phyloP scores from a whole-genome alignment of 345 rosid species.

The Crucihimalaya himalaica region DNA sequence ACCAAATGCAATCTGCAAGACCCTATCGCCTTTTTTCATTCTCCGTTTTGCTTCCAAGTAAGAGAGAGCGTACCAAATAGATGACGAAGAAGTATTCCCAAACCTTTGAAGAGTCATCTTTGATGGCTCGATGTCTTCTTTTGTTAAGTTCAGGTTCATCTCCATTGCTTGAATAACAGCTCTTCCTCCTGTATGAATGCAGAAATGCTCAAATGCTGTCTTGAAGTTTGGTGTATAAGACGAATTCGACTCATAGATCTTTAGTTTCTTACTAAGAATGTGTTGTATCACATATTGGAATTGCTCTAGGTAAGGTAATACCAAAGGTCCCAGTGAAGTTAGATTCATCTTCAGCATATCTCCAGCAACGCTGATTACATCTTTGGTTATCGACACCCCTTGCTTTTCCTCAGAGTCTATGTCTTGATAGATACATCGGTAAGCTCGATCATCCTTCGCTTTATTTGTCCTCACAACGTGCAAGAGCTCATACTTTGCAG shows the following conservation, averaged over 20 bases:
- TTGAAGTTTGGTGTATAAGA: constrained; percentile 57
- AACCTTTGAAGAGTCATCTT: constrained; percentile 63
- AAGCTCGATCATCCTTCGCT: constrained; percentile 53
- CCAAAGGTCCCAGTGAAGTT: constrained; percentile 50
- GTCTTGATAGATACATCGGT: constrained; percentile 56
- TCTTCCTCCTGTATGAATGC: constrained; percentile 66
- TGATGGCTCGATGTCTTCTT: constrained; percentile 59
- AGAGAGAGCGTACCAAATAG: constrained; percentile 58
- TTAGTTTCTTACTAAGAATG: constrained; percentile 44
- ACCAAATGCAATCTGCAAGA: constrained; percentile 72
- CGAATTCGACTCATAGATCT: constrained; percentile 30
- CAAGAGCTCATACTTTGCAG: constrained; percentile 52
- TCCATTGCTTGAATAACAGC: constrained; percentile 58
- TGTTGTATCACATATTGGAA: constrained; percentile 35
- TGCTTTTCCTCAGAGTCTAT: constrained; percentile 50
- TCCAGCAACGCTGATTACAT: constrained; percentile 53
- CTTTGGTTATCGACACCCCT: constrained; percentile 56
- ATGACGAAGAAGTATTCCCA: constrained; percentile 66
- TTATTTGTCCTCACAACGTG: constrained; percentile 52
- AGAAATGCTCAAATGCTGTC: constrained; percentile 63
- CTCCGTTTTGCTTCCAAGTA: constrained; percentile 55
- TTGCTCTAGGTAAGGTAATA: constrained; percentile 55
- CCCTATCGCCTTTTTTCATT: constrained; percentile 50
- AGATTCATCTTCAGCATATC: constrained; percentile 52
- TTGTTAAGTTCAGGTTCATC: constrained; percentile 47